A percentile compares a stretch with the other conserved stretches of the same genome.
Evolutionary conservation across 257 asterid genomes (phyloP).

Genomic region (Nicotiana benthamiana): DNA sequence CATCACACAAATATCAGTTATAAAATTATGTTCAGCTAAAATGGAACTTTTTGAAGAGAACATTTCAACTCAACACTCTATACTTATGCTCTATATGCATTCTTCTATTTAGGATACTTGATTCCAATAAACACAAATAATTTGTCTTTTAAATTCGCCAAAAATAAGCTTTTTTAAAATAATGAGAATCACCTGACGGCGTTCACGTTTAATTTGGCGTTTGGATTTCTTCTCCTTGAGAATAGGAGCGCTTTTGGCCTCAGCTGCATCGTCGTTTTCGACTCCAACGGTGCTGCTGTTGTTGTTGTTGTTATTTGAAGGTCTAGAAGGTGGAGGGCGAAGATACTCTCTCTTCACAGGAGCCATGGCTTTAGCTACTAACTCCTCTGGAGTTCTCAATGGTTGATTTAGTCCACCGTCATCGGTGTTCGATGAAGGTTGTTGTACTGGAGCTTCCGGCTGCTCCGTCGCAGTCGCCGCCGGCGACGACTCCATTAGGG

Average conservation of each 20-base stretch:
- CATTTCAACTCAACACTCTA: neutral
- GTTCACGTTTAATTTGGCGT: conserved; percentile 91
- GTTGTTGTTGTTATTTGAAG: neutral
- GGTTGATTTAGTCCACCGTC: neutral
- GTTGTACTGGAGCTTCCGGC: neutral
- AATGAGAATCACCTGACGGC: conserved; percentile 45
- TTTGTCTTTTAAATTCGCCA: neutral
- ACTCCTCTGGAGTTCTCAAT: conserved; percentile 45
- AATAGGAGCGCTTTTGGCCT: conserved; percentile 31
- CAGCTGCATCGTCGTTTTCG: conserved; percentile 20
- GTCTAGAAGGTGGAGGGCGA: conserved; percentile 57
- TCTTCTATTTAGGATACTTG: neutral
- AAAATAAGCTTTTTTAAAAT: neutral
- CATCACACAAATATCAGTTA: neutral
- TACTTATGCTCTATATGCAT: neutral
- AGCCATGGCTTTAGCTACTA: conserved; percentile 76
- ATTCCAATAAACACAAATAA: neutral
- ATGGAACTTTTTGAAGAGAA: neutral
- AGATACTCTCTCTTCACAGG: conserved; percentile 73
- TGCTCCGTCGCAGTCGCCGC: neutral
- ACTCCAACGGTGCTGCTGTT: neutral
- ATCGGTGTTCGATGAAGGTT: neutral
- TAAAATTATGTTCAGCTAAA: neutral
- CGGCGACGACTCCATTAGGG: neutral
- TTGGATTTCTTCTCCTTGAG: conserved; percentile 81